Evolutionary conservation across 768 basidiomycete species (phyloP).

Genomic region (Phaffia tasmanica): DNA sequence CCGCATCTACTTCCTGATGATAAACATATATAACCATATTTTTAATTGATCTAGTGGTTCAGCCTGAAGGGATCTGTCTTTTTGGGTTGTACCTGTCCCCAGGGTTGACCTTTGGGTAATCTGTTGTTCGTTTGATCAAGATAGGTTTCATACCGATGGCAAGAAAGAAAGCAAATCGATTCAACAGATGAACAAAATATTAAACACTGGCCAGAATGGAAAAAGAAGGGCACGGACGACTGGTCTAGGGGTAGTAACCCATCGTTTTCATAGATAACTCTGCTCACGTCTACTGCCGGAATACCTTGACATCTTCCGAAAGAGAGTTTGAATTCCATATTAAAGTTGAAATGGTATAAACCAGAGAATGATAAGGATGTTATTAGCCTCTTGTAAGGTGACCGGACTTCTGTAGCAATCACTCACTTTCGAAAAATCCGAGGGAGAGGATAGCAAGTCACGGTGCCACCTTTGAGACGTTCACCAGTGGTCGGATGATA

Average conservation of each 20-base stretch:
- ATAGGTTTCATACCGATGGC: too few species aligned
- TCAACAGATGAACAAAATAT: too few species aligned
- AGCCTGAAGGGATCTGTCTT: too few species aligned
- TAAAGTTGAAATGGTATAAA: background rate
- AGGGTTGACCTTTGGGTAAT: too few species aligned
- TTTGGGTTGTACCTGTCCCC: too few species aligned
- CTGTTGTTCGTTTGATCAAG: too few species aligned
- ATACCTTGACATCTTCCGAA: constrained; percentile 10
- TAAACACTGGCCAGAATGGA: too few species aligned
- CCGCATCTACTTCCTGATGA: too few species aligned
- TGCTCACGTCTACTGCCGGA: constrained; percentile 21
- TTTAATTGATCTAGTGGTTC: too few species aligned
- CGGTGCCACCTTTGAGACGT: constrained; percentile 9
- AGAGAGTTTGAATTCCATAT: background rate
- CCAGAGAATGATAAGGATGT: background rate
- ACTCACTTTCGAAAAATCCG: constrained; percentile 24
- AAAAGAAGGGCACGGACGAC: constrained; percentile 7
- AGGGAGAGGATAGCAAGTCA: constrained; percentile 21
- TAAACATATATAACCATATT: too few species aligned
- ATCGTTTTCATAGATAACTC: constrained; percentile 9
- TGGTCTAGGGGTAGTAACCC: constrained; percentile 19
- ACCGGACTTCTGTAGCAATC: background rate
- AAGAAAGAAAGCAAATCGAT: too few species aligned
- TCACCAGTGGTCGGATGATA: constrained; percentile 16
- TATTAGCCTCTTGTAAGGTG: too few species aligned